Evolutionary conservation across 169 alveolate genomes (phyloP).

Genomic region (Plasmodium gonderi): DNA sequence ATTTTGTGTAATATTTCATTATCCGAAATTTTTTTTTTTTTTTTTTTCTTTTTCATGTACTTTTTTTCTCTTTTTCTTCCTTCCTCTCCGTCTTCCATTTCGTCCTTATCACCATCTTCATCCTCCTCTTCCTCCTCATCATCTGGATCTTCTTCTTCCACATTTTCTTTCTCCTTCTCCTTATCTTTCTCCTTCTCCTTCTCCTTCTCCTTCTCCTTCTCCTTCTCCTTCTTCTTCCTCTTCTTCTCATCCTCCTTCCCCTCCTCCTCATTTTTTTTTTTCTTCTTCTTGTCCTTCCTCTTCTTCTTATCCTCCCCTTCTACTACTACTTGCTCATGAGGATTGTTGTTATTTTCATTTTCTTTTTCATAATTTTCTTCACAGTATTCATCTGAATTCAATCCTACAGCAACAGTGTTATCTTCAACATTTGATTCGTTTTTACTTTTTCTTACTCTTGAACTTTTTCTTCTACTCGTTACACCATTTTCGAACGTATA

Average conservation of each 20-base stretch:
- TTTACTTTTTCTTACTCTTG: constrained; percentile 1
- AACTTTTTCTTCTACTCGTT: constrained; percentile 12
- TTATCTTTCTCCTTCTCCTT: neutral
- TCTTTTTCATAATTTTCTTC: no score
- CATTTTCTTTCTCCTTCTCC: neutral
- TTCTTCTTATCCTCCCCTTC: neutral
- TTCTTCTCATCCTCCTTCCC: neutral
- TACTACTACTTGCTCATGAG: neutral
- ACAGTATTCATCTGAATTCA: neutral
- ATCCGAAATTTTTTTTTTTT: constrained; percentile 15
- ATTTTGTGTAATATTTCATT: constrained; percentile 42
- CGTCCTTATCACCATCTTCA: constrained; percentile 9
- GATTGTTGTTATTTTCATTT: no score
- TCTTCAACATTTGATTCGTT: neutral
- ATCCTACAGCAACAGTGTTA: neutral
- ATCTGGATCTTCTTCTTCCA: neutral
- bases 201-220: neutral
- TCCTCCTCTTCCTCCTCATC: neutral
- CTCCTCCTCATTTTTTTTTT: no score
- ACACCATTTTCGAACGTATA: neutral
- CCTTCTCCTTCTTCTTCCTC: neutral
- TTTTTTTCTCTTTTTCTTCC: constrained; percentile 16
- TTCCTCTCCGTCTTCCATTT: neutral
- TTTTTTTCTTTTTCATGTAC: neutral
- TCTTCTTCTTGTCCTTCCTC: neutral